Base-by-base conservation (phyloP, 1,284 basidiomycete species). In the Moesziomyces parantarcticus region DNA sequence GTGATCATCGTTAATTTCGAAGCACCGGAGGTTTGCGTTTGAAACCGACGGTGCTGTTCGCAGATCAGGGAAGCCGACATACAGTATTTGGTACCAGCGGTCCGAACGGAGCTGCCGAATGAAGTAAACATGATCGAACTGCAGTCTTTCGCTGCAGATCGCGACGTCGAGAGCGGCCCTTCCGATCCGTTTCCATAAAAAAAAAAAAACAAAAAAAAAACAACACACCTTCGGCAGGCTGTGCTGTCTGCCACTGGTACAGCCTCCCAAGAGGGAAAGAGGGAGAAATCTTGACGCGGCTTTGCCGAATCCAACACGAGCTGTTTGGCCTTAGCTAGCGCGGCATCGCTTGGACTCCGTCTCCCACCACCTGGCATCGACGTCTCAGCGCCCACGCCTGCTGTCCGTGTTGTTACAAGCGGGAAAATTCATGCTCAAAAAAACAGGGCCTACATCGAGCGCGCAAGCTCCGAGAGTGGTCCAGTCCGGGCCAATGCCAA, bases 351-450 rank as follows among this genome's bases (percentile, higher is more conserved):
- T 26, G 25, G 25, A 8, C 25, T 26, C 25, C n/a, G n/a, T 26
- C 25, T 26, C 25, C 25, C 25, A 26, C 25, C 25, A 8, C 25
- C 25, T 26, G 25, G 8, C 25, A 26, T 26, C 5, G 25, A 26
- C 25, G 25, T 26, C 25, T 26, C 25, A 26, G 25, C 25, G 25
- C 25, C 5, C 5, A 5, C 25, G 25, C 8, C 25, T 26, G 25
- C 25, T 26, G 29, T 32, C 29, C 29, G 26, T 43, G 25, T 22
- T 52, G 26, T 52, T 39, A 16, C 16, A 53, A 45, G 50, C 42
- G 50, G 45, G 50, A n/a, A 45, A 45, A 45, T 53, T 53, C 50
- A 53, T 53, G 50, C 50, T 53, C 29, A 36, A 53, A 53, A 32
- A 45, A 50, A 16, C 21, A 36, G 36, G 14, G 22, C 36, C 36